Conservation (phyloP, 164 flowering plant genomes). For the Kalanchoe fedtschenkoi region DNA sequence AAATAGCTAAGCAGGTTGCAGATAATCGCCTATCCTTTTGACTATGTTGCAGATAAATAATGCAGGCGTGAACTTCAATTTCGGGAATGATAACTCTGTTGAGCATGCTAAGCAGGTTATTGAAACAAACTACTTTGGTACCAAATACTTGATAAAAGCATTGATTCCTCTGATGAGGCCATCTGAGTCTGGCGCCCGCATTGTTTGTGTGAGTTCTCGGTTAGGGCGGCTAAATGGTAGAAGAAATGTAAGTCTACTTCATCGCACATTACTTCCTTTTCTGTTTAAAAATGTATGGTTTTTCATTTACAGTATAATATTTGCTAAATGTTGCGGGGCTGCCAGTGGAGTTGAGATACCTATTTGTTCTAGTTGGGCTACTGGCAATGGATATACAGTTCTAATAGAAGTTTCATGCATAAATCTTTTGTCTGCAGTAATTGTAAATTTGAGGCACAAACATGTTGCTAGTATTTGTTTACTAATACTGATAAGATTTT, state of each 20-base stretch:
- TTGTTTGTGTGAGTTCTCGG: conserved; percentile 76
- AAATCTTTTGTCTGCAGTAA: too few relatives aligned
- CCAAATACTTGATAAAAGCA: conserved; percentile 44
- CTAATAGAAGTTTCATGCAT: too few relatives aligned
- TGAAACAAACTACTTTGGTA: conserved; percentile 66
- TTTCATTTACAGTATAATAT: neutral
- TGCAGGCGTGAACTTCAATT: conserved; percentile 82
- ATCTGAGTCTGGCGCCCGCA: conserved; percentile 52
- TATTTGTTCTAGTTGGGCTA: too few relatives aligned
- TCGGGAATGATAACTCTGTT: conserved; percentile 76
- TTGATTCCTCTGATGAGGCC: conserved; percentile 63
- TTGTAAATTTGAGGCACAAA: too few relatives aligned
- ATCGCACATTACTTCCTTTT: neutral
- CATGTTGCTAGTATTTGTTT: too few relatives aligned
- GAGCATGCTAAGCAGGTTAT: conserved; percentile 58
- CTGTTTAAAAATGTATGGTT: neutral
- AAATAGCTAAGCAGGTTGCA: too few relatives aligned
- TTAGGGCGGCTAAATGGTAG: conserved; percentile 73
- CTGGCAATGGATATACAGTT: too few relatives aligned
- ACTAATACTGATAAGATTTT: too few relatives aligned
- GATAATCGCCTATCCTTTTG: neutral
- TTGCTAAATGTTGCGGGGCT: too few relatives aligned
- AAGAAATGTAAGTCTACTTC: conserved; percentile 50
- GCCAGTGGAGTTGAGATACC: too few relatives aligned
- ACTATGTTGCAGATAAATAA: conserved; percentile 58